These are phyloP conservation scores for Platanthera guangdongensis DNA, from an alignment of 106 monocot genomes.

Conservation along the genomic window DNA sequence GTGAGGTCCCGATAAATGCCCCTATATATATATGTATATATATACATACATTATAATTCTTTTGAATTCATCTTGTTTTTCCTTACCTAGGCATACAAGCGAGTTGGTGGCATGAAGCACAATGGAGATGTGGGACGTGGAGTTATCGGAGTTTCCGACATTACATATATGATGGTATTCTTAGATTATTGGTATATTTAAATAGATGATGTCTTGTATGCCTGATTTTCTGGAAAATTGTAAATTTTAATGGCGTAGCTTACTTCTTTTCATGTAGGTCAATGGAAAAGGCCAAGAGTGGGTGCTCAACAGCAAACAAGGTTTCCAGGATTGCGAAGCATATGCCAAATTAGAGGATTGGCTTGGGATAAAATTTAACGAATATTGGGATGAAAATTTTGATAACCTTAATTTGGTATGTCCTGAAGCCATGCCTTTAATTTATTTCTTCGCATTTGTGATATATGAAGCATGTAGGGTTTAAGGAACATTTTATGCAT, in stretches of 20 bases:
- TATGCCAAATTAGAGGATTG: slow-evolving; percentile 70
- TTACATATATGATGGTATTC: slow-evolving; percentile 57
- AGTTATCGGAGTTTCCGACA: slow-evolving; percentile 62
- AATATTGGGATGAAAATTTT: slow-evolving; percentile 68
- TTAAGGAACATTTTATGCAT: background rate
- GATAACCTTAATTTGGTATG: slow-evolving; percentile 57
- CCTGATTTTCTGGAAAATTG: background rate
- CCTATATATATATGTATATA: too few relatives aligned
- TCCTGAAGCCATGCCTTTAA: background rate
- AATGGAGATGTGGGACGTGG: slow-evolving; percentile 70
- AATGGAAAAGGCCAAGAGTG: slow-evolving; percentile 32
- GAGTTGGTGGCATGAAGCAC: slow-evolving; percentile 66
- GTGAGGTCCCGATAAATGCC: too few relatives aligned
- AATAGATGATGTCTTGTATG: background rate
- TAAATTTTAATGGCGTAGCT: background rate
- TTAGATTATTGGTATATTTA: background rate
- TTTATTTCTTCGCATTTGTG: background rate
- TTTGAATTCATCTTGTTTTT: background rate
- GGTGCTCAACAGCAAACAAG: slow-evolving; percentile 79
- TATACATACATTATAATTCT: background rate
- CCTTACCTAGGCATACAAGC: slow-evolving; percentile 56
- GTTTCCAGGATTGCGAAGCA: slow-evolving; percentile 75
- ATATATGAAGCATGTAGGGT: background rate
- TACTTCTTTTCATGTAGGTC: slow-evolving; percentile 21
- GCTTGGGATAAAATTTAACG: slow-evolving; percentile 42